phyloP scores from a whole-genome alignment of 148 eudicot genomes.

The Polygonum aviculare region DNA sequence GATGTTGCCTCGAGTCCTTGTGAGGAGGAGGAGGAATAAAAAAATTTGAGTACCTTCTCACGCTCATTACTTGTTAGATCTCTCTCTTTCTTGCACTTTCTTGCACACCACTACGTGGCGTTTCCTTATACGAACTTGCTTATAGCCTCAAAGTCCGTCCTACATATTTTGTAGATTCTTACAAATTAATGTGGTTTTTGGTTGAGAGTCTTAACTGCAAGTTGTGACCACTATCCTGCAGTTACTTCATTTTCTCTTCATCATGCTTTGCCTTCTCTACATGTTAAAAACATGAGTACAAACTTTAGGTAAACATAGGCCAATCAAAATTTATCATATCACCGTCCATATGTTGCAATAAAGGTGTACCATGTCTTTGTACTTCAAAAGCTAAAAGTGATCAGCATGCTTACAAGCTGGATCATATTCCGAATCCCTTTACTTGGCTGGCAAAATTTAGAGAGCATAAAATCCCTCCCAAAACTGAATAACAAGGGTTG shows the following conservation, averaged over 20 bases:
- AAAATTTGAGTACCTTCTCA: background rate
- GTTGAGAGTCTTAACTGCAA: conserved; percentile 71
- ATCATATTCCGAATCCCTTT: conserved; percentile 85
- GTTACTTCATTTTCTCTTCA: conserved; percentile 76
- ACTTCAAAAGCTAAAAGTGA: conserved; percentile 41
- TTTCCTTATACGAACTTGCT: conserved; percentile 20
- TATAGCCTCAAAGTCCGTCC: conserved; percentile 22
- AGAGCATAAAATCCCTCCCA: conserved; percentile 91
- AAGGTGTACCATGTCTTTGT: background rate
- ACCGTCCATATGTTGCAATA: background rate
- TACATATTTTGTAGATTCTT: conserved; percentile 60
- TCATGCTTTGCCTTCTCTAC: conserved; percentile 85
- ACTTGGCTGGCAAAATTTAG: conserved; percentile 95
- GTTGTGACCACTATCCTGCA: conserved; percentile 75
- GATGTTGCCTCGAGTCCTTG: conserved; percentile 22
- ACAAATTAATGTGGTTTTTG: conserved; percentile 61
- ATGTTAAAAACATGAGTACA: conserved; percentile 20
- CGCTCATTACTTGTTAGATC: background rate
- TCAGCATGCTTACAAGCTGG: conserved; percentile 89
- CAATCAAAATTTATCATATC: background rate
- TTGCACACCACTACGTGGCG: background rate
- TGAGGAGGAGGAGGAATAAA: background rate
- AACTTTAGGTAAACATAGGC: background rate
- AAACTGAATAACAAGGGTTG: conserved; percentile 64
- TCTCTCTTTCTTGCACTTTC: background rate